A percentile compares a stretch with the other conserved stretches of the same genome.
phyloP scores from a whole-genome alignment of 768 basidiomycete species.

The Termitomyces sp. region DNA sequence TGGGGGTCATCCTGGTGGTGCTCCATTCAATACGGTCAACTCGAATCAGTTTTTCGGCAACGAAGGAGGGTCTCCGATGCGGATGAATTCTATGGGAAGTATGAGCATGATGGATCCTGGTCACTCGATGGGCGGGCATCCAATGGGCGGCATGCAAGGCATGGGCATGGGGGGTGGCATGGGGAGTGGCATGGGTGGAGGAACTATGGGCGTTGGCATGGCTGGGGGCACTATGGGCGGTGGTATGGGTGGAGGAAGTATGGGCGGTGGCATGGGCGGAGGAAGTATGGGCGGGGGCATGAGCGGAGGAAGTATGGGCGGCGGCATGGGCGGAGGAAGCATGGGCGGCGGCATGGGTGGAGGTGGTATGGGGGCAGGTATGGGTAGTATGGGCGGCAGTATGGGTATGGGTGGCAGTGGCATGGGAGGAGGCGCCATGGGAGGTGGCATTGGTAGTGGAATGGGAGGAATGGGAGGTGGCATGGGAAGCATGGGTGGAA shows the following conservation, averaged over 20 bases:
- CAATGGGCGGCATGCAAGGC: constrained; percentile 16
- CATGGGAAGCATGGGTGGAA: too few relatives aligned
- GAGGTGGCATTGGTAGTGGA: too few relatives aligned
- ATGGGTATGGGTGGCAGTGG: constrained; percentile 7
- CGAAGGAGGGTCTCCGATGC: constrained; percentile 27
- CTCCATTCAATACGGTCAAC: constrained; percentile 26
- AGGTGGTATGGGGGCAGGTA: constrained; percentile 18
- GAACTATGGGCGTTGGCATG: constrained; percentile 8
- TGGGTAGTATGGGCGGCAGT: constrained; percentile 16
- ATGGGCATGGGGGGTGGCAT: constrained; percentile 21
- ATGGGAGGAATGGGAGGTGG: too few relatives aligned
- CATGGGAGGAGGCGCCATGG: constrained; percentile 6
- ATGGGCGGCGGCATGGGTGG: constrained; percentile 19
- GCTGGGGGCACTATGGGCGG: constrained; percentile 1
- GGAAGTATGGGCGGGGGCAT: constrained; percentile 18
- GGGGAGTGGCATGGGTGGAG: constrained; percentile 12
- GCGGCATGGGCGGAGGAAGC: constrained; percentile 13
- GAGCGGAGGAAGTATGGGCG: constrained; percentile 22
- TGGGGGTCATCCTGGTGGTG: constrained; percentile 22
- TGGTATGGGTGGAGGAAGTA: constrained; percentile 22
- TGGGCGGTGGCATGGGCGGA: constrained; percentile 10
- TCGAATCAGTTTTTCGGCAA: constrained; percentile 27
- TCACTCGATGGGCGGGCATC: constrained; percentile 16
- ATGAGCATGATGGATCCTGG: constrained; percentile 18
- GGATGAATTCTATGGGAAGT: constrained; percentile 27